phyloP scores from a whole-genome alignment of 176 grass and related monocot species.

The maize (Zea mays) region DNA sequence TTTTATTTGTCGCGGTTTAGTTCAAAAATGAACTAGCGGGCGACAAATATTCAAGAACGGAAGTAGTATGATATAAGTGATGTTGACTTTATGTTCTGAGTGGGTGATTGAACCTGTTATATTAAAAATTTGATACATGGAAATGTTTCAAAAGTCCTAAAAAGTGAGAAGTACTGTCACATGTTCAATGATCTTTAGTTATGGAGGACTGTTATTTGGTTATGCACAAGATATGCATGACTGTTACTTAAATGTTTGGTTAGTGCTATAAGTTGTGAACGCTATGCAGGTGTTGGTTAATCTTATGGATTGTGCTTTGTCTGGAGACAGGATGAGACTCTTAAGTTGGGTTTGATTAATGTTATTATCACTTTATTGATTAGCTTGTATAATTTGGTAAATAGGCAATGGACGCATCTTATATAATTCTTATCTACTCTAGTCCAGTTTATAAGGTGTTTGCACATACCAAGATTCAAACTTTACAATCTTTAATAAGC shows the following conservation, averaged over 20 bases:
- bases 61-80: background rate
- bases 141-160: background rate
- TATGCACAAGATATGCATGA: slow-evolving; percentile 15
- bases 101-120: background rate
- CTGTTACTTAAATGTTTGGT: background rate
- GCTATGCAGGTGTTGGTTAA: background rate
- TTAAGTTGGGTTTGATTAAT: background rate
- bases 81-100: background rate
- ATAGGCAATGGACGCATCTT: background rate
- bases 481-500: background rate
- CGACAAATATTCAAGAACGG: too few relatives aligned
- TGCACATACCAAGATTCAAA: background rate
- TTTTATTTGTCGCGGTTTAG: too few relatives aligned
- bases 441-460: background rate
- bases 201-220: slow-evolving; percentile 3
- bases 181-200: background rate
- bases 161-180: background rate
- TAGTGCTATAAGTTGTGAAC: background rate
- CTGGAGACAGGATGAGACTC: background rate
- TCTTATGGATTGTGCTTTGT: slow-evolving; percentile 4
- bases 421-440: background rate
- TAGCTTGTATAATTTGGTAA: background rate
- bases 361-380: background rate
- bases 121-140: background rate
- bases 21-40: too few relatives aligned